Evolutionary conservation across 1,139 yeast genomes (phyloP).

Genomic region (Yamadazyma spencermartinsiae): DNA sequence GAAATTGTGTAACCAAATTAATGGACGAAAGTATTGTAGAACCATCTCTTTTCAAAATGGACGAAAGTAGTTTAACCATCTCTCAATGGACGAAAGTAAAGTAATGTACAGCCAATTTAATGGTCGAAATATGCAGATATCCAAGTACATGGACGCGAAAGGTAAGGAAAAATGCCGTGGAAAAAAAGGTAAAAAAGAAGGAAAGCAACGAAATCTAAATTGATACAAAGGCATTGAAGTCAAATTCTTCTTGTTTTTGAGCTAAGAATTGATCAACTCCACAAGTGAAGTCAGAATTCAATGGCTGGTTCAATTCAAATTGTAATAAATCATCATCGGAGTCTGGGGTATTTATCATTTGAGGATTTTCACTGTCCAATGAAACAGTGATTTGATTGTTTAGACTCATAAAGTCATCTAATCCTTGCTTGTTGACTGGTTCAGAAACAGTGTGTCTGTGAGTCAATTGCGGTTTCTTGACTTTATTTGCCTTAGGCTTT

Average conservation of each 20-base stretch:
- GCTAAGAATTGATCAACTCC: slow-evolving; percentile 26
- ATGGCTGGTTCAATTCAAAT: slow-evolving; percentile 11
- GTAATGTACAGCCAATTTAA: slow-evolving; percentile 4
- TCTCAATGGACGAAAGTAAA: slow-evolving; percentile 11
- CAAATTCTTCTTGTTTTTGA: slow-evolving; percentile 31
- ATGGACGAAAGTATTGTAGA: slow-evolving; percentile 11
- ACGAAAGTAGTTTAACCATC: slow-evolving; percentile 8
- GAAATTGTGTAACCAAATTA: slow-evolving; percentile 9
- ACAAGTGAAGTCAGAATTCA: slow-evolving; percentile 19
- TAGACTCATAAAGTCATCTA: slow-evolving; percentile 35
- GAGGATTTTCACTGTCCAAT: slow-evolving; percentile 8
- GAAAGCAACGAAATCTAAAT: slow-evolving; percentile 14
- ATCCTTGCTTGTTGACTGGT: slow-evolving; percentile 20
- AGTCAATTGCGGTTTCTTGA: slow-evolving; percentile 20
- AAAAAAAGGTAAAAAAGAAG: slow-evolving; percentile 5
- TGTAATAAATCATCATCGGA: slow-evolving; percentile 14
- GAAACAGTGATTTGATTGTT: slow-evolving; percentile 26
- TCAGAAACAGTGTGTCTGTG: slow-evolving; percentile 27
- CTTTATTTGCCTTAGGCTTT: slow-evolving; percentile 18
- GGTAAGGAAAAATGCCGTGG: background rate
- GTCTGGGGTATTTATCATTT: slow-evolving; percentile 8
- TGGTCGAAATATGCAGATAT: slow-evolving; percentile 5
- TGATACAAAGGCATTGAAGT: slow-evolving; percentile 31
- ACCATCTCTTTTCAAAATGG: slow-evolving; percentile 7
- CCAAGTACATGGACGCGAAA: slow-evolving; percentile 13